Evolutionary conservation across 169 alveolate species (phyloP), one percentile per base, ranked within the genome.

Genomic region (Cryptosporidium ryanae): DNA sequence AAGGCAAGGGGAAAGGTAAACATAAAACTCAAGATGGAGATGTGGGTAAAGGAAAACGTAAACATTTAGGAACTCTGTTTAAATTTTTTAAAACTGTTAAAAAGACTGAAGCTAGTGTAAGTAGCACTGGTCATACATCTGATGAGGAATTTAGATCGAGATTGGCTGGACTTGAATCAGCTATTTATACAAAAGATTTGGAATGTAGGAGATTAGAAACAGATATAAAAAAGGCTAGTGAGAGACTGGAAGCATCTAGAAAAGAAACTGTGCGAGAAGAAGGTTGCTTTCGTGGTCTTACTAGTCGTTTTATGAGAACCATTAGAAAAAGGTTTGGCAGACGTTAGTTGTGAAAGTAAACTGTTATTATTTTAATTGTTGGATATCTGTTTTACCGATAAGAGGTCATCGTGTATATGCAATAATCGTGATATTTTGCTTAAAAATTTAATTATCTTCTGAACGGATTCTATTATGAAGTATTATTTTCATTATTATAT

Each of bases 191-290:
- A 15, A 1, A 25, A 25, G 70, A 64, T 10, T 21, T 21, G 12
- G 70, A 27, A n/a, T 64, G 70, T 5, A 64, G 70, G 34, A 23
- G 15, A 7, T 64, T 64, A 32, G 46, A 64, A 64, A 0, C 54
- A 32, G 27, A 64, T 6, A 4, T 64, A 64, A 0, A 1, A 15
- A 5, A 21, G 0, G 70, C 70, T 2, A 0, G 1, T 1, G 54
- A 64, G 8, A 64, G 70, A 23, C 70, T 64, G 15, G 0, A 2
- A 8, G 2, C 7, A 15, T 46, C 70, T 64, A 25, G 27, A 21
- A 25, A 64, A 12, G 13, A 18, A 3, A 17, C 10, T 17, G 1
- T 17, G 2, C 43, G 7, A 55, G 0, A n/a, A 25, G 2, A n/a
- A 2, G 65, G 65, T 0, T 55, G 34, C 12, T 55, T 55, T 55